Evolutionary conservation across 1,284 basidiomycete genomes (phyloP).

Genomic region (Moesziomyces sp.): DNA sequence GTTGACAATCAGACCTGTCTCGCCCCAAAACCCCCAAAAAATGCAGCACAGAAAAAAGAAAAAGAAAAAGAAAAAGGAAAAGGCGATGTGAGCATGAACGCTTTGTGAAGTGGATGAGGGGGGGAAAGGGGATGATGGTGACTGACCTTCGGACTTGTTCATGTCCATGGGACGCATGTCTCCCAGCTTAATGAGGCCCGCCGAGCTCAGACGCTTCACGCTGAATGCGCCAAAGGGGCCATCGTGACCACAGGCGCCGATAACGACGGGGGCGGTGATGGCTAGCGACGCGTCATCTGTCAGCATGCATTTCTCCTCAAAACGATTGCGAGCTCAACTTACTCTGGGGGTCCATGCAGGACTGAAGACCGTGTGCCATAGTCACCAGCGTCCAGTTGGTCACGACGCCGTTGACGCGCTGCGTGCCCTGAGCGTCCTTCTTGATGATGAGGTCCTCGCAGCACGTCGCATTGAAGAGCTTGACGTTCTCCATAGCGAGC

Average conservation of each 20-base stretch:
- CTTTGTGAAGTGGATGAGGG: neutral
- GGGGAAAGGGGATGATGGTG: neutral
- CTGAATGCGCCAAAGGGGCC: constrained; percentile 87
- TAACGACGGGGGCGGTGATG: constrained; percentile 73
- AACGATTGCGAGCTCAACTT: constrained; percentile 68
- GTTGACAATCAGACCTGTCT: constrained; percentile 66
- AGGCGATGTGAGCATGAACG: neutral
- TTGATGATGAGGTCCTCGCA: constrained; percentile 67
- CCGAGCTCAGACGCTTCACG: constrained; percentile 82
- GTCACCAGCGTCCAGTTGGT: constrained; percentile 87
- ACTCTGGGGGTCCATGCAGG: constrained; percentile 87
- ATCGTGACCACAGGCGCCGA: constrained; percentile 76
- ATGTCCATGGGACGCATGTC: constrained; percentile 75
- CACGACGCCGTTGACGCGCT: constrained; percentile 83
- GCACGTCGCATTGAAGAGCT: constrained; percentile 69
- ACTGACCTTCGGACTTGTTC: constrained; percentile 58
- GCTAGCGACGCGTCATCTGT: constrained; percentile 24
- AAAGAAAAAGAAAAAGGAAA: neutral
- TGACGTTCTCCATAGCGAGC: constrained; percentile 76
- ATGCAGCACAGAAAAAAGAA: neutral
- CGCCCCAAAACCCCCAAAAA: neutral
- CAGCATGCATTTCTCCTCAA: neutral
- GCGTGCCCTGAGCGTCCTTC: constrained; percentile 63
- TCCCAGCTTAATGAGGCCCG: constrained; percentile 80
- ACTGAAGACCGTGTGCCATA: constrained; percentile 76